Percentiles rank a stretch among this genome's conserved stretches.
Evolutionary conservation across 805 yeast genomes (phyloP).

Genomic region (Cyberlindnera veronae): DNA sequence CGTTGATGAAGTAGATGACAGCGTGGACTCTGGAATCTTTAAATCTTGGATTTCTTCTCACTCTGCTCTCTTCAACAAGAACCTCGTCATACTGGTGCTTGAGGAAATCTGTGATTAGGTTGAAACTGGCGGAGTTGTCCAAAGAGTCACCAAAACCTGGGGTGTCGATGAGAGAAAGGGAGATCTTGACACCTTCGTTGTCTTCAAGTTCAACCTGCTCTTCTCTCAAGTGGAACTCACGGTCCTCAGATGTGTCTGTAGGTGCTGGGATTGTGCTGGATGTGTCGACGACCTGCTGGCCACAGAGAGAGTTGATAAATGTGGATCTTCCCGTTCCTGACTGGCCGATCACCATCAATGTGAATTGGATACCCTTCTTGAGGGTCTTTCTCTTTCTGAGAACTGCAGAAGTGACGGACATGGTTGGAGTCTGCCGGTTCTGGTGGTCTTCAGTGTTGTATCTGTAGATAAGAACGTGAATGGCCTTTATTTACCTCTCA

Average conservation of each 20-base stretch:
- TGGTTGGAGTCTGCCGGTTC: constrained; percentile 13
- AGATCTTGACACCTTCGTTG: constrained; percentile 80
- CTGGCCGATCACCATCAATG: constrained; percentile 83
- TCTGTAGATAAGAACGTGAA: not conserved
- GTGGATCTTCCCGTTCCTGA: constrained; percentile 91
- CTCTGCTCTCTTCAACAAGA: constrained; percentile 73
- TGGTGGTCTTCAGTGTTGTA: not conserved
- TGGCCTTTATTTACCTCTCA: not conserved
- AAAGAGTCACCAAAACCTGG: constrained; percentile 80
- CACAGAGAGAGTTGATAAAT: constrained; percentile 86
- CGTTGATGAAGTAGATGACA: constrained; percentile 71
- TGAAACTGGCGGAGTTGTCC: constrained; percentile 65
- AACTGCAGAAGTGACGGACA: constrained; percentile 53
- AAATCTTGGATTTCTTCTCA: constrained; percentile 80
- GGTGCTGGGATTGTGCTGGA: constrained; percentile 54
- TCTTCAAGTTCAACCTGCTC: constrained; percentile 84
- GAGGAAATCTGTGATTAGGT: constrained; percentile 69
- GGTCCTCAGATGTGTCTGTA: constrained; percentile 48
- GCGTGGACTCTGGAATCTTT: constrained; percentile 82
- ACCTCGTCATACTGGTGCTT: constrained; percentile 84
- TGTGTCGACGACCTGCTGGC: constrained; percentile 76
- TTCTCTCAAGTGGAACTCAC: constrained; percentile 64
- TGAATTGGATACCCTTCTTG: constrained; percentile 82
- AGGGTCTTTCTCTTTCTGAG: constrained; percentile 72
- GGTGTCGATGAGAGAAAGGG: constrained; percentile 72